Evolutionary conservation across 768 basidiomycete genomes (phyloP), one percentile per base, ranked within the genome.

Genomic region (Termitomyces sp.): DNA sequence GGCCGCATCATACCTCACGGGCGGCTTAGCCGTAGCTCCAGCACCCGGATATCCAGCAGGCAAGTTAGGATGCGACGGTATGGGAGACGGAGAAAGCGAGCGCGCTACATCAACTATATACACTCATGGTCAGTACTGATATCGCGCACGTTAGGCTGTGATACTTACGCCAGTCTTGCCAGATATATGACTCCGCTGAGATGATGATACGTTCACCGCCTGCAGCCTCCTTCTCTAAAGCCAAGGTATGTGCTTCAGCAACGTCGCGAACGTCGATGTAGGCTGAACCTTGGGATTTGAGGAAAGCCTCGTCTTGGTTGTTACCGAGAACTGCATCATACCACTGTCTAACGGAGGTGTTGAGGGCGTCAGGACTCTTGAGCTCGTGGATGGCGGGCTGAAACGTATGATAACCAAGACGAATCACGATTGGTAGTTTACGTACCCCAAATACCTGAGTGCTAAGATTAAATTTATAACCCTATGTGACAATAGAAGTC

Each of bases 201-300:
- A 79, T 54, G 59, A 85, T 75, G 66, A 84, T 78, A 41, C 84
- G 72, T 55, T 84, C 72, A 3, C 79, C 79, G 6, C 76, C 75
- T 0, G 84, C 84, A 4, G 70, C 74, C 7, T 73, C 69, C 35
- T 71, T 74, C 52, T 73, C 72, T 11, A 86, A 68, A 16, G 81
- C 81, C 6, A 68, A 67, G 1, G 72, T 70, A 58, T 86, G 84
- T 3, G 78, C 82, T 19, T 72, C 70, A 0, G 79, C 82, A 44
- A 80, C 64, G 63, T 82, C 79, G 27, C 79, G 74, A 5, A 80
- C 77, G 47, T 81, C 76, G 39, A 78, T 59, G 70, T 71, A 79
- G 45, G 56, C 23, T 16, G 61, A 55, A 14, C 63, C 64, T 52
- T 61, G 59, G n/a, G 23, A 45, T 12, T 28, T 65, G 35, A 69